These are phyloP conservation scores for Serendipita sp. DNA, from an alignment of 1,284 basidiomycete species.

Conservation along the genomic window DNA sequence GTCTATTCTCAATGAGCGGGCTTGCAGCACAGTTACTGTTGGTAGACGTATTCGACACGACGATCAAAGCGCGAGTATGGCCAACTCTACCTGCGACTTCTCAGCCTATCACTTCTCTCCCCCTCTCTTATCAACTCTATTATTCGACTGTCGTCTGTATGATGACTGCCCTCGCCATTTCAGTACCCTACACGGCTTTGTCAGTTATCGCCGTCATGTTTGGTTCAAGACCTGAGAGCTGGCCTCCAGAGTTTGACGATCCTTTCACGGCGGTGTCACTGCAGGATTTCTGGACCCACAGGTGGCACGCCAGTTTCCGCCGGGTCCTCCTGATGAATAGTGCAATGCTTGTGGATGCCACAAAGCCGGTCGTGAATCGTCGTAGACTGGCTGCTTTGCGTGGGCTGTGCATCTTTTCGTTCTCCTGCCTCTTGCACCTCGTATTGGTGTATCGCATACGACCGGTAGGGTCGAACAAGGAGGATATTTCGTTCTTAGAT, in stretches of 20 bases:
- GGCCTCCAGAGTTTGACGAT: conserved; percentile 33
- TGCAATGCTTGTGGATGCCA: conserved; percentile 8
- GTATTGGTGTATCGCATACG: conserved; percentile 13
- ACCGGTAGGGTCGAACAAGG: neutral
- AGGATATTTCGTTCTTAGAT: conserved; percentile 12
- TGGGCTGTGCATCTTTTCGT: conserved; percentile 12
- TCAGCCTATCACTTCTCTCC: conserved; percentile 14
- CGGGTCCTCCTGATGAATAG: conserved; percentile 29
- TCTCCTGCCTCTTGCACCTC: conserved; percentile 15
- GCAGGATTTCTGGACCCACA: conserved; percentile 33
- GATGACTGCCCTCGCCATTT: conserved; percentile 10
- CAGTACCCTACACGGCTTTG: conserved; percentile 6
- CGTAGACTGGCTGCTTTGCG: conserved; percentile 5
- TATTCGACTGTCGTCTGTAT: conserved; percentile 12
- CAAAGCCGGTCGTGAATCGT: neutral
- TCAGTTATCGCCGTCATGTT: conserved; percentile 7
- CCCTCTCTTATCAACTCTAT: conserved; percentile 13
- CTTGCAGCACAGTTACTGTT: conserved; percentile 11
- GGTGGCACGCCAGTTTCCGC: conserved; percentile 39
- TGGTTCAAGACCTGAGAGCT: conserved; percentile 15
- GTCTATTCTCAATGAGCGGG: neutral
- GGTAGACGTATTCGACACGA: conserved; percentile 14
- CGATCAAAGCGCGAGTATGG: conserved; percentile 14
- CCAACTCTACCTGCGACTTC: conserved; percentile 1
- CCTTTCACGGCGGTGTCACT: conserved; percentile 34